Conservation (phyloP, 2,329 filamentous ascomycete genomes). For the Aspergillus awamori region DNA sequence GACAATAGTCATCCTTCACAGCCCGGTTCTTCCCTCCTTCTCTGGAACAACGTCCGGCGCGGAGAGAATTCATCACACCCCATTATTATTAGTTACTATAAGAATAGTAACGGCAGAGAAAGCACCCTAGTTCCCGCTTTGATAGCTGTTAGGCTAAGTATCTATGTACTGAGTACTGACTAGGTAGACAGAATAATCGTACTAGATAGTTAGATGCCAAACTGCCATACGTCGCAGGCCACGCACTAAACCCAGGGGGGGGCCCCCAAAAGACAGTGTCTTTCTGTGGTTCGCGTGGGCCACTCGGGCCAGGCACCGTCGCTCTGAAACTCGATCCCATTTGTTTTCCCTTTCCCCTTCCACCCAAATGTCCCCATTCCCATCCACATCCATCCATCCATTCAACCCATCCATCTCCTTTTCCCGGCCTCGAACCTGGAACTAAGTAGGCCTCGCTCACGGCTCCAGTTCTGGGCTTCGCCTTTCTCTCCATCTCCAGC, state of each 20-base stretch:
- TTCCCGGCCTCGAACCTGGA: background rate
- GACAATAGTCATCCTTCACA: no score
- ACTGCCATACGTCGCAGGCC: background rate
- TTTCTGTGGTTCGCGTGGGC: background rate
- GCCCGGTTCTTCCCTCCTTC: no score
- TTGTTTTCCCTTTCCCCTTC: constrained; percentile 1
- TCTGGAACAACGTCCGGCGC: no score
- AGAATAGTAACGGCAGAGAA: no score
- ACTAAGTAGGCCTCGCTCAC: background rate
- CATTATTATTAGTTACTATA: no score
- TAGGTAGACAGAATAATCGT: background rate
- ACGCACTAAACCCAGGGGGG: constrained; percentile 1
- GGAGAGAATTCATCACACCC: no score
- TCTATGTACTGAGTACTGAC: no score
- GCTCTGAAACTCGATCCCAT: constrained; percentile 7
- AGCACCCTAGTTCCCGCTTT: no score
- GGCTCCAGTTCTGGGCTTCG: constrained; percentile 1
- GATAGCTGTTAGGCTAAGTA: no score
- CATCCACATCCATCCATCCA: background rate
- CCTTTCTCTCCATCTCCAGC: constrained; percentile 10
- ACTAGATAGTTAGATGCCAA: background rate
- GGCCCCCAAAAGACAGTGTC: background rate
- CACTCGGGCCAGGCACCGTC: constrained; percentile 3
- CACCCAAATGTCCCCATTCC: background rate
- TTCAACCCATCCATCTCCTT: constrained; percentile 3